phyloP scores from a whole-genome alignment of 202 grass and related monocot species.

The Tripidium arundinaceum region DNA sequence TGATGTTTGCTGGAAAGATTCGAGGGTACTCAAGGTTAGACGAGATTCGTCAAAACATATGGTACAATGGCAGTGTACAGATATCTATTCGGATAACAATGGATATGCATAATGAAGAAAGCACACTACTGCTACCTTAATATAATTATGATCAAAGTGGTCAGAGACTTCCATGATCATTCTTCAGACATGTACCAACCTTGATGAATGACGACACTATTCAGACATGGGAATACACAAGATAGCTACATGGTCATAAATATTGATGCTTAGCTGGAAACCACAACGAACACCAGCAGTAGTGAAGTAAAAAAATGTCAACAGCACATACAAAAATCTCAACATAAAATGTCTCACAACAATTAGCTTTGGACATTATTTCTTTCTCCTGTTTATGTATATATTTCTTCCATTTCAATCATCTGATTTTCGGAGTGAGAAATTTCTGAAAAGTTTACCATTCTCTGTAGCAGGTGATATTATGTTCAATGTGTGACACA shows the following conservation, averaged over 20 bases:
- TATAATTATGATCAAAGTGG: not conserved
- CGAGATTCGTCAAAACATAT: not conserved
- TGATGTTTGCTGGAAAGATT: not conserved
- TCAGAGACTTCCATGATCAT: not conserved
- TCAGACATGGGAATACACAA: not conserved
- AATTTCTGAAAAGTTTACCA: not conserved
- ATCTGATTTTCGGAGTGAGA: not conserved
- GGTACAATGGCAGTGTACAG: not conserved
- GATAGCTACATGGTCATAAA: not conserved
- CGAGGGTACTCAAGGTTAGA: not conserved
- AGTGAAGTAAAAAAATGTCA: not conserved
- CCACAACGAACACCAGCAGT: not conserved
- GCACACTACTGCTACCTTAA: not conserved
- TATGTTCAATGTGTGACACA: not conserved
- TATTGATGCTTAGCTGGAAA: conserved; percentile 3
- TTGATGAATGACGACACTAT: not conserved
- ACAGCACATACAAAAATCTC: not conserved
- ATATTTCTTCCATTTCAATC: not conserved
- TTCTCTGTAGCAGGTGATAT: not conserved
- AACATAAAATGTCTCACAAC: not conserved
- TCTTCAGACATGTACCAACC: not conserved
- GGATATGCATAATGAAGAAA: not conserved
- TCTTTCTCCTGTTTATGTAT: not conserved
- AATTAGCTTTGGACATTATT: not conserved
- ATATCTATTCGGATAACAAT: not conserved